Base-by-base conservation (phyloP, 2,329 filamentous ascomycete species). In the Neoscytalidium dimidiatum region DNA sequence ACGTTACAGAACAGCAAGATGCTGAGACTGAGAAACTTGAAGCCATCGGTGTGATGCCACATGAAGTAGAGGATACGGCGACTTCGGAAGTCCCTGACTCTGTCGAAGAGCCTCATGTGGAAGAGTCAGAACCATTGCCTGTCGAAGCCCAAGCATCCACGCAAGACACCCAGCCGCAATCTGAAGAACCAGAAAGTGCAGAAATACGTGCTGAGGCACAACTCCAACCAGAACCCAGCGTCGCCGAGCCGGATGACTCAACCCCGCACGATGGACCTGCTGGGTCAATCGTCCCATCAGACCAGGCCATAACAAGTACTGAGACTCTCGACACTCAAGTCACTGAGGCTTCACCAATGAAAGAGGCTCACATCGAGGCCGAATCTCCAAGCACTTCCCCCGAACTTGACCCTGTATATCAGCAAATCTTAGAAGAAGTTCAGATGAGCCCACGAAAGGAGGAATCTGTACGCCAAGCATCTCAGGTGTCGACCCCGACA, bases 381-480 rank as follows among this genome's bases (percentile, higher is more conserved):
- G 35, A 46, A 6, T 41, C 60, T 2, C 31, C 33, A 21, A 35
- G 17, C 17, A 44, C 38, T 28, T 64, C 61, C 17, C 56, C 56
- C 9, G 49, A 53, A 23, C n/a, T 64, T n/a, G 61, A 52, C 17
- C 48, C 49, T 17, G 49, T 64, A 3, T 35, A 56, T 6, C 64
- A 33, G 21, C 38, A 56, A 26, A 57, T 63, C 23, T 19, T 64
- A 13, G 61, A 64, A 2, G 41, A 57, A 29, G 63, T 44, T 35
- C 14, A 2, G 9, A 43, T 38, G 41, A 57, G 29, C 21, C 64
- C 57, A 3, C n/a, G 6, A 2, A 49, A 31, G 28, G 61, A n/a
- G 21, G 41, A 19, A 17, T 29, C 9, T 5, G 9, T 17, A 13
- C 38, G 35, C 19, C 70, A 46, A 73, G 69, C 23, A 64, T 68